Percentiles rank a stretch among this genome's conserved stretches.
These are phyloP conservation scores for Pyronema domesticum DNA, from an alignment of 495 filamentous ascomycete genomes.

Conservation along the genomic window DNA sequence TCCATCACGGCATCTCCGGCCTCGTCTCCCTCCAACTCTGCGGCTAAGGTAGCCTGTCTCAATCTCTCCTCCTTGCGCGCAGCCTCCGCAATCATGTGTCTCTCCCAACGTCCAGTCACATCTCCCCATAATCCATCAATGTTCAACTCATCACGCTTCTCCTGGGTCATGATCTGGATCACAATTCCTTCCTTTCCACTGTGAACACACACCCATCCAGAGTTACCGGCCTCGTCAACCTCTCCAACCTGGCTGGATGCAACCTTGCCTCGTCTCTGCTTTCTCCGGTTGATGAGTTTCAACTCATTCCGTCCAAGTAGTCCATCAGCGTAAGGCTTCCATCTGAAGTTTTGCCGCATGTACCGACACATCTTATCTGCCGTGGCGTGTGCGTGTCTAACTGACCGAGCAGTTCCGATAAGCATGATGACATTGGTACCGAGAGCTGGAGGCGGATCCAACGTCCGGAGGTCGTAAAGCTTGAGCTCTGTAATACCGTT, in stretches of 20 bases:
- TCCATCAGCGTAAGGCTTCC: slow-evolving; percentile 67
- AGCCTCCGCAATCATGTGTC: slow-evolving; percentile 23
- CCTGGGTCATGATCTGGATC: slow-evolving; percentile 77
- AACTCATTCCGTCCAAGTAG: slow-evolving; percentile 77
- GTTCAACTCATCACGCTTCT: slow-evolving; percentile 65
- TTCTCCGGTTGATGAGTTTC: slow-evolving; percentile 66
- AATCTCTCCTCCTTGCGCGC: neutral
- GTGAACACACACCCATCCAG: slow-evolving; percentile 94
- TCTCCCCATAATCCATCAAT: slow-evolving; percentile 64
- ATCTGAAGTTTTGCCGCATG: slow-evolving; percentile 51
- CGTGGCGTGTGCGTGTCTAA: slow-evolving; percentile 83
- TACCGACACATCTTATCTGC: slow-evolving; percentile 77
- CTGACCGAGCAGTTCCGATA: slow-evolving; percentile 77
- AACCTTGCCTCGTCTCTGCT: slow-evolving; percentile 59
- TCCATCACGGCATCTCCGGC: slow-evolving; percentile 3
- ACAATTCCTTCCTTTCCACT: slow-evolving; percentile 52
- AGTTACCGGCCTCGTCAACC: slow-evolving; percentile 50
- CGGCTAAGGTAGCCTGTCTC: neutral
- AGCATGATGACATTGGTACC: slow-evolving; percentile 83
- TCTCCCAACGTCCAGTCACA: slow-evolving; percentile 28
- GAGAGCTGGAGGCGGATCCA: slow-evolving; percentile 73
- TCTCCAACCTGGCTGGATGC: slow-evolving; percentile 39
- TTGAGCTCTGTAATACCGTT: slow-evolving; percentile 63
- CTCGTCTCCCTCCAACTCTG: slow-evolving; percentile 2
- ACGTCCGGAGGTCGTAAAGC: slow-evolving; percentile 60